Evolutionary conservation across 2,329 filamentous ascomycete species (phyloP).

Genomic region (Microsporum audouinii): DNA sequence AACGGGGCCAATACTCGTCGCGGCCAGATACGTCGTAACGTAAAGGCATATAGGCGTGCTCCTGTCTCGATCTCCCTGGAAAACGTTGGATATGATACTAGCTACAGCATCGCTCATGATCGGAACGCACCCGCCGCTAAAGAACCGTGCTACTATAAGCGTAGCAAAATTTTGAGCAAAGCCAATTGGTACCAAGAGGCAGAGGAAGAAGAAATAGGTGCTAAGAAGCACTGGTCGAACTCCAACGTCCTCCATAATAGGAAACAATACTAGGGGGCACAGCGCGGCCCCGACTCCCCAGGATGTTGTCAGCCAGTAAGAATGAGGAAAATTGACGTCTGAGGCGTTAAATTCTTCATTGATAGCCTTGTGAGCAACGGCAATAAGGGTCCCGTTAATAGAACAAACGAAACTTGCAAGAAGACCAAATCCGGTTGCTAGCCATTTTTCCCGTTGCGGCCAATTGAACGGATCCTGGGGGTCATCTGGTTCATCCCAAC

Average conservation of each 20-base stretch:
- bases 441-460: conserved; percentile 19
- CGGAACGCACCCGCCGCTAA: conserved; percentile 42
- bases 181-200: conserved; percentile 73
- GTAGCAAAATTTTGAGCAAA: conserved; percentile 72
- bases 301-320: background rate
- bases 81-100: conserved; percentile 70
- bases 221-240: background rate
- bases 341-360: background rate
- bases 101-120: conserved; percentile 60
- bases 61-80: conserved; percentile 47
- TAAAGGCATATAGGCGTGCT: conserved; percentile 60
- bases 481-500: conserved; percentile 19
- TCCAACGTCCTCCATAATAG: background rate
- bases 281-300: background rate
- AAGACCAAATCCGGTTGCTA: background rate
- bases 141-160: conserved; percentile 65
- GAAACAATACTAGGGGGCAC: background rate
- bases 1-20: conserved; percentile 48
- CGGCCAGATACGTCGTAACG: conserved; percentile 56
- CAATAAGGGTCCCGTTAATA: background rate
- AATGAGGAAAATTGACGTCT: background rate
- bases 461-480: conserved; percentile 21
- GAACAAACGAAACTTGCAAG: background rate
- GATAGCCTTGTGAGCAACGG: background rate
- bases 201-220: conserved; percentile 43